These are phyloP conservation scores for Globisporangium splendens DNA, from an alignment of 352 stramenopile genomes.

Conservation along the genomic window DNA sequence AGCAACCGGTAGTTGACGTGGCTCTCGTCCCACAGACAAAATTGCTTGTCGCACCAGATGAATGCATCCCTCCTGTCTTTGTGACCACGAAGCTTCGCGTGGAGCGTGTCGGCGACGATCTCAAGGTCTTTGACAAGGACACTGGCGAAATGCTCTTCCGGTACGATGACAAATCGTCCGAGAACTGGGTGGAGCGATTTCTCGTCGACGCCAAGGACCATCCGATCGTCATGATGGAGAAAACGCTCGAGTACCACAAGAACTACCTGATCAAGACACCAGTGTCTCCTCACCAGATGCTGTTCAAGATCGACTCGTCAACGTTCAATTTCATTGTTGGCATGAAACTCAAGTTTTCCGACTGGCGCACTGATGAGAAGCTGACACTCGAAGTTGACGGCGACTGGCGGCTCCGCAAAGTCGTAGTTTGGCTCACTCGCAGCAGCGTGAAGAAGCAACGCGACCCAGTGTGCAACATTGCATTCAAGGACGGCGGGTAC, in stretches of 20 bases:
- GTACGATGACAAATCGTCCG: not conserved
- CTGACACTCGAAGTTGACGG: not conserved
- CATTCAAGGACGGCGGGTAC: not conserved
- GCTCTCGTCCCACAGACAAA: not conserved
- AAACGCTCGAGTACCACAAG: not conserved
- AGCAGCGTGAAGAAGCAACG: not conserved
- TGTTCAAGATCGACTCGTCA: not conserved
- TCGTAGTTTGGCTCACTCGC: not conserved
- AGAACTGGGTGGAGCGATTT: not conserved
- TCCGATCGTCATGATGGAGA: not conserved
- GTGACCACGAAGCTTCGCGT: not conserved
- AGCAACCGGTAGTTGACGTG: not conserved
- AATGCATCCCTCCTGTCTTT: not conserved
- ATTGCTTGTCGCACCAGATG: not conserved
- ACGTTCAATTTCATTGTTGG: not conserved
- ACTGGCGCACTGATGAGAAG: not conserved
- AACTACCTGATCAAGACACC: not conserved
- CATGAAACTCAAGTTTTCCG: conserved; percentile 1
- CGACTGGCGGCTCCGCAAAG: not conserved
- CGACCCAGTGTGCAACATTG: not conserved
- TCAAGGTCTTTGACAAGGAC: not conserved
- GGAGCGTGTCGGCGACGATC: not conserved
- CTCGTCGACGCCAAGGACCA: not conserved
- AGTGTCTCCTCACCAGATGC: not conserved
- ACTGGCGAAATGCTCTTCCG: not conserved